Evolutionary conservation across 148 eudicot genomes (phyloP), one percentile per base, ranked within the genome.

Genomic region (Fagopyrum esculentum): DNA sequence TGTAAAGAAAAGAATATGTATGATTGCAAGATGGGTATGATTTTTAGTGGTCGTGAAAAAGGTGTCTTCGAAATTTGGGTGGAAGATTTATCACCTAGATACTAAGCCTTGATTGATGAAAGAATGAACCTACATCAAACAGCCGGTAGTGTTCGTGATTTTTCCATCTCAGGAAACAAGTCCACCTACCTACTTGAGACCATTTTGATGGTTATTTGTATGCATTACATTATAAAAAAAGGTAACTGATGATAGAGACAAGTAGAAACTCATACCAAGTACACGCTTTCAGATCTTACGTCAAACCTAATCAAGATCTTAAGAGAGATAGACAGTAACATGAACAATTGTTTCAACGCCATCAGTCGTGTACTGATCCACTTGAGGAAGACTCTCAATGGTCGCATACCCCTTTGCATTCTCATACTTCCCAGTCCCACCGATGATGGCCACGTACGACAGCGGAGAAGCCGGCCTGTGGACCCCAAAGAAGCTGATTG

Each of bases 311-410:
- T 40, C 45, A 64, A 13, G 40, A 30, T 64, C 9, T 35, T 35
- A 66, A 66, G 71, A 66, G 76, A 89, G 80, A 73, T 83, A 90
- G 6, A 92, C 89, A 76, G 80, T 90, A 68, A 95, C 81, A 40
- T 88, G 90, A n/a, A 93, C 90, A 69, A 92, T 83, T 0, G 99
- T 95, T 40, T 95, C 98, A 45, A 92, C 82, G 1, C 98, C 99
- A 86, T 95, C 99, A 35, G 99, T 95, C 0, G 91, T 92, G 63
- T 92, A 94, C 74, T 92, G 97, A 74, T 95, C 89, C 15, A 79
- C 84, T 47, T 90, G 94, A 26, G 86, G 98, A 72, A 95, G 78
- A 1, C 89, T 85, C 82, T 86, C 97, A 78, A 95, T 92, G 9
- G 90, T 86, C 5, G 89, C 93, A 80, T 80, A 86, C n/a, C 95